Evolutionary conservation across 2,329 filamentous ascomycete genomes (phyloP), one percentile per base, ranked within the genome.

Genomic region (Fusarium sublunatum): DNA sequence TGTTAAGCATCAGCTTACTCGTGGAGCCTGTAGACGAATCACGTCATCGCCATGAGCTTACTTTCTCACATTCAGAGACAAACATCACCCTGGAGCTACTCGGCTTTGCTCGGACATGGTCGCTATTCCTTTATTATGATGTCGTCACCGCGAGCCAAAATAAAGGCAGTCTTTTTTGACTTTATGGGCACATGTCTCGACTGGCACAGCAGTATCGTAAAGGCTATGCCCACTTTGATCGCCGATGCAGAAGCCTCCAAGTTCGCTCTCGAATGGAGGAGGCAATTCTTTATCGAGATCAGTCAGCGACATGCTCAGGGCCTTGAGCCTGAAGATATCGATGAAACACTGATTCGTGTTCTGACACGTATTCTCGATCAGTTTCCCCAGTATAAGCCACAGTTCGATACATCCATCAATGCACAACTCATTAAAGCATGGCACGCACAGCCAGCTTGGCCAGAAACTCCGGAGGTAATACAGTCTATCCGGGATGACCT

Each of bases 181-280:
- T 82, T 86, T 66, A 86, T 86, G 83, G 83, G 84, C 24, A 86
- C 83, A 25, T 86, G 83, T 60, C 80, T 83, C 4, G 78, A 86
- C 69, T 86, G 82, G 83, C 82, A 85, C 57, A 71, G 68, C 42
- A 75, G 75, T 34, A 73, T 79, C 9, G 61, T 75, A n/a, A 26
- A 67, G 15, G 67, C 74, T 4, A 66, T 80, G 3, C 81, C 79
- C 2, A 7, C 61, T 3, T 59, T 69, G 0, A 72, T 82, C 24
- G 53, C 75, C 7, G 31, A 67, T 19, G 45, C 62, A 0, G 67
- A 71, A 10, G 69, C 75, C 10, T 81, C 76, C 7, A 60, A 77
- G 9, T 53, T 86, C 38, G 82, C 83, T 0, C 74, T 83, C 1
- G 74, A 79, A 61, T 85, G 83, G 83, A 80, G 83, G 31, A 74